Evolutionary conservation across 2,329 filamentous ascomycete species (phyloP), one percentile per base, ranked within the genome.

Genomic region (Trichophyton benhamiae): DNA sequence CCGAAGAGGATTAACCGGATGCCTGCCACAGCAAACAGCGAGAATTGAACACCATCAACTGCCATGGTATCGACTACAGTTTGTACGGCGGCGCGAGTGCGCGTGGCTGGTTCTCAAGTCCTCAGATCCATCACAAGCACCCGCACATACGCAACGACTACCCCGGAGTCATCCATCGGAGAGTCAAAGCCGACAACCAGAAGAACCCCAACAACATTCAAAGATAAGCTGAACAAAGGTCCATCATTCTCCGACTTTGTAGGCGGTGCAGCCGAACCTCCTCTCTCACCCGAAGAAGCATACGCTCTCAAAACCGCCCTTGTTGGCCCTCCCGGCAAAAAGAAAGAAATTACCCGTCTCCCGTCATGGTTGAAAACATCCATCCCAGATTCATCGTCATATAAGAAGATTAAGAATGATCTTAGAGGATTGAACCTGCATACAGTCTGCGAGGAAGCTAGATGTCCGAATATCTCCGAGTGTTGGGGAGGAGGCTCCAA

Each of bases 301-400:
- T 82, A 83, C 69, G 80, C 82, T 58, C 77, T 86, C 63, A 81
- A 82, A 66, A 86, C 82, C 11, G 83, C 82, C 6, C 77, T 83
- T 65, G 81, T 84, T 42, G 83, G 83, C 9, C 83, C 82, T 1
- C 78, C 79, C 65, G 83, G 83, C 61, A 82, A 80, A 70, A 83
- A 85, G 76, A 83, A 83, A 72, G 78, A 82, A 69, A 84, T 87
- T 69, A 86, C 83, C 57, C 85, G 94, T 57, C 79, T 99, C 57
- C 94, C 94, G 20, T 83, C 87, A 67, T 99, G 94, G 94, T 83
- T 99, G 65, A 96, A 97, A 81, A 99, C 92, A 22, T 89, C 91
- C 1, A 94, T 99, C 61, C 94, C 94, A 0, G 84, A 85, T 11
- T 87, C 87, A 64, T 87, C 83, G 62, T 95, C 95, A 77, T 96